Conservation (phyloP, 2,329 filamentous ascomycete genomes). For the Neofusicoccum sp. region DNA sequence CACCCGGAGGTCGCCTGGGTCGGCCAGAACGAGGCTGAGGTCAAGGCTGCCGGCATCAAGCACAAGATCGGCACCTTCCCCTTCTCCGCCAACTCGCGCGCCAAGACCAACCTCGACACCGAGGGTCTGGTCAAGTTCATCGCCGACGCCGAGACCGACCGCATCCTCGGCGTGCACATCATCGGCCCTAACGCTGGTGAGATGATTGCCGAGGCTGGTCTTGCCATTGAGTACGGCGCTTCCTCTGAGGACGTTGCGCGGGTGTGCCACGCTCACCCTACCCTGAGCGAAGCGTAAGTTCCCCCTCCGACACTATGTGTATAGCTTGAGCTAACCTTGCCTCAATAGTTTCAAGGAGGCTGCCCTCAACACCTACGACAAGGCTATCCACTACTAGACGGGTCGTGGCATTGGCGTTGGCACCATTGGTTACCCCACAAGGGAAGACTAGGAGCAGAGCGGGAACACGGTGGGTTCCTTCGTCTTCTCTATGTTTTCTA, state of each 20-base stretch:
- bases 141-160: constrained; percentile 92
- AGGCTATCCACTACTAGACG: constrained; percentile 85
- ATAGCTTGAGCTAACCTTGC: background rate
- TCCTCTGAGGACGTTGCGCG: constrained; percentile 71
- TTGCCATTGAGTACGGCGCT: constrained; percentile 95
- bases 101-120: constrained; percentile 96
- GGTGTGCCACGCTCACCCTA: constrained; percentile 96
- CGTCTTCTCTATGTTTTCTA: background rate
- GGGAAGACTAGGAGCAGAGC: background rate
- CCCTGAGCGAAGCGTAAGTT: constrained; percentile 73
- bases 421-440: background rate
- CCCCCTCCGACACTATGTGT: background rate
- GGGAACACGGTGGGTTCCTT: constrained; percentile 7
- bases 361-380: constrained; percentile 93
- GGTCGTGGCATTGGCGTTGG: background rate
- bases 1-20: constrained; percentile 99
- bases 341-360: constrained; percentile 81
- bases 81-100: constrained; percentile 96
- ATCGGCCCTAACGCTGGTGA: constrained; percentile 94
- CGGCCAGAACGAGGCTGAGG: constrained; percentile 92
- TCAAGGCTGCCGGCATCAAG: constrained; percentile 84
- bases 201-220: constrained; percentile 97
- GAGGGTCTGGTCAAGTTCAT: constrained; percentile 98
- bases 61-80: constrained; percentile 95
- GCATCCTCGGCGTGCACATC: constrained; percentile 93